Base-by-base conservation (phyloP, 345 rosid species). In the Sapria himalayana region DNA sequence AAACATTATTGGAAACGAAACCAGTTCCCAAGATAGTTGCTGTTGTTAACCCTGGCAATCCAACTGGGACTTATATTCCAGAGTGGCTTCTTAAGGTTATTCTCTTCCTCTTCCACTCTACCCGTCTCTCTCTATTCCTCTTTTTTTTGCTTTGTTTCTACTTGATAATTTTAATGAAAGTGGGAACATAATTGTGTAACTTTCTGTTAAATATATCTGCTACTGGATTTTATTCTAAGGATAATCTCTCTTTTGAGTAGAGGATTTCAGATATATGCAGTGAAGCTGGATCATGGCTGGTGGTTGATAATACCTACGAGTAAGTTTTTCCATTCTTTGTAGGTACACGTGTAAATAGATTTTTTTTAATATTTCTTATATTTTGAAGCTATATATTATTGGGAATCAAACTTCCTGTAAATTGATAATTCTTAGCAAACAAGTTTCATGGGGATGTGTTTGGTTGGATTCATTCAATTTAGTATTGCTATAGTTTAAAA, bases 271-370 rank as follows among this genome's bases (percentile, higher is more conserved):
- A 76, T 56, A 45, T 82, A 33, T 89, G 95, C 70, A 67, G 44
- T 46, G 52, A 63, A 37, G 81, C 92, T 43, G 95, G 98, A 34
- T 77, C 81, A 52, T 89, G 95, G 98, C 84, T 89, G 38, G 73
- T 89, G 49, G 84, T 89, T 7, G 98, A 89, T 61, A 89, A 89
- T 57, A 89, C 98, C 49, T 89, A 76, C 3, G 98, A 89, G 98
- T 82, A 69, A 70, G 93, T 63, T 32, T 36, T 53, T 43, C 63
- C 40, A 36, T 35, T 39, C 41, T 55, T 18, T 2, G 3, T 25
- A n/a, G n/a, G n/a, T n/a, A n/a, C n/a, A n/a, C n/a, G n/a, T n/a
- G n/a, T n/a, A n/a, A n/a, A n/a, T n/a, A n/a, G n/a, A n/a, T n/a
- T n/a, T n/a, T n/a, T n/a, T n/a, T n/a, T n/a, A n/a, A n/a, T n/a